Conservation (phyloP, 2,329 filamentous ascomycete genomes). For the Beauveria medogensis region DNA sequence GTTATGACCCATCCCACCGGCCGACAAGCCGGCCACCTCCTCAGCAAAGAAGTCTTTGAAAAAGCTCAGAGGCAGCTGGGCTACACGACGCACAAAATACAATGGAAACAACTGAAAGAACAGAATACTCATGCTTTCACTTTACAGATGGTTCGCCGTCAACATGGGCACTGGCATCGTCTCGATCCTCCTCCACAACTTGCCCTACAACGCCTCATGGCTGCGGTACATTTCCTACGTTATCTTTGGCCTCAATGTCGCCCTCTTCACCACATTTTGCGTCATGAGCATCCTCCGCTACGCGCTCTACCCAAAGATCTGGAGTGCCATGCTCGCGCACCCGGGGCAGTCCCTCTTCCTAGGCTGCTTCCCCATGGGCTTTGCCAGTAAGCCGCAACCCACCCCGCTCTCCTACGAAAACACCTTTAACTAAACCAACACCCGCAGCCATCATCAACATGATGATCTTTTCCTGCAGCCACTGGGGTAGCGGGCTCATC, state of each 20-base stretch:
- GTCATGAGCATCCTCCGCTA: conserved; percentile 52
- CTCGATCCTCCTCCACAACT: conserved; percentile 51
- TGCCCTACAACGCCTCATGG: conserved; percentile 52
- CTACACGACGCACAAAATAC: no score
- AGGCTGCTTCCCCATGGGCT: conserved; percentile 60
- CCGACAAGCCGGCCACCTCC: background rate
- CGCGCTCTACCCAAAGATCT: conserved; percentile 56
- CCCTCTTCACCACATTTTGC: conserved; percentile 48
- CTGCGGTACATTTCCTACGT: conserved; percentile 50
- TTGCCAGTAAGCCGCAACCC: conserved; percentile 38
- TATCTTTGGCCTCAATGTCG: conserved; percentile 53
- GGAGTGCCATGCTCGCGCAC: conserved; percentile 57
- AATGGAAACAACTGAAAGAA: no score
- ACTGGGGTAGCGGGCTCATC: conserved; percentile 53
- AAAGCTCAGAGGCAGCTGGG: no score
- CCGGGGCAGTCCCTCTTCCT: conserved; percentile 61
- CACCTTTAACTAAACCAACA: no score
- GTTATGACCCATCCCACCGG: background rate
- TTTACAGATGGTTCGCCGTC: conserved; percentile 45
- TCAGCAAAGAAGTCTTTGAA: background rate
- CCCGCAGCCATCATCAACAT: conserved; percentile 51
- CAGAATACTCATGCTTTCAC: no score
- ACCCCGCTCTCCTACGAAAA: no score
- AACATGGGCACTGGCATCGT: conserved; percentile 64
- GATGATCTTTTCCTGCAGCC: conserved; percentile 51